These are phyloP conservation scores for Albifimbria verrucaria DNA, from an alignment of 2,329 filamentous ascomycete species.

Conservation along the genomic window DNA sequence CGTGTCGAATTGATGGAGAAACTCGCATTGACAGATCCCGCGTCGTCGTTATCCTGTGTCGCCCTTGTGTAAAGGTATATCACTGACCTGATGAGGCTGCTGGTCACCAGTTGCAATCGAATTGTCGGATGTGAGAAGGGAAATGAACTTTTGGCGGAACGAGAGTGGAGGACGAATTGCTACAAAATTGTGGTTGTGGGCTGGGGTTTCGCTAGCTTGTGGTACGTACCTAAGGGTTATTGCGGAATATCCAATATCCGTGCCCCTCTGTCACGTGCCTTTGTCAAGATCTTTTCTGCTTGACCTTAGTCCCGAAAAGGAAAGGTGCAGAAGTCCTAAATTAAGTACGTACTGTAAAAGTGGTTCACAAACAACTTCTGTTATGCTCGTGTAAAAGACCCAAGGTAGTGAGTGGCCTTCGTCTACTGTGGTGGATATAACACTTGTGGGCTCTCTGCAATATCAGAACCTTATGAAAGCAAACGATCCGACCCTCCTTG, in stretches of 20 bases:
- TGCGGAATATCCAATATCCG: constrained; percentile 16
- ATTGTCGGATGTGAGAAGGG: constrained; percentile 36
- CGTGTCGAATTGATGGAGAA: background rate
- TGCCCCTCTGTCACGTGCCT: constrained; percentile 15
- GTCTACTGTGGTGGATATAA: no score
- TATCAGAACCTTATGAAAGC: no score
- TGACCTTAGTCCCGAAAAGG: no score
- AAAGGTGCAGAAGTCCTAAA: no score
- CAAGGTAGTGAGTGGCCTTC: no score
- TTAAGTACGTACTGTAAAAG: no score
- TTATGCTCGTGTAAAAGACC: no score
- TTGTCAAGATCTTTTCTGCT: background rate
- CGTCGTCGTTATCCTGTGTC: background rate
- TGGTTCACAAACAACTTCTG: no score
- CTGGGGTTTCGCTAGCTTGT: constrained; percentile 29
- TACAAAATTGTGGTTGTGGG: constrained; percentile 39
- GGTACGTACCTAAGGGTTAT: constrained; percentile 31
- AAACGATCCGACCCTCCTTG: no score
- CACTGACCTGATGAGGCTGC: constrained; percentile 47
- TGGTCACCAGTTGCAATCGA: constrained; percentile 47
- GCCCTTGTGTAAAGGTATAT: background rate
- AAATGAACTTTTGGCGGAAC: constrained; percentile 32
- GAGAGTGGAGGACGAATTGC: constrained; percentile 29
- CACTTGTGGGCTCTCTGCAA: no score
- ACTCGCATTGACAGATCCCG: background rate